Conservation (phyloP, 2,329 filamentous ascomycete species). For the Penicillium sp. region DNA sequence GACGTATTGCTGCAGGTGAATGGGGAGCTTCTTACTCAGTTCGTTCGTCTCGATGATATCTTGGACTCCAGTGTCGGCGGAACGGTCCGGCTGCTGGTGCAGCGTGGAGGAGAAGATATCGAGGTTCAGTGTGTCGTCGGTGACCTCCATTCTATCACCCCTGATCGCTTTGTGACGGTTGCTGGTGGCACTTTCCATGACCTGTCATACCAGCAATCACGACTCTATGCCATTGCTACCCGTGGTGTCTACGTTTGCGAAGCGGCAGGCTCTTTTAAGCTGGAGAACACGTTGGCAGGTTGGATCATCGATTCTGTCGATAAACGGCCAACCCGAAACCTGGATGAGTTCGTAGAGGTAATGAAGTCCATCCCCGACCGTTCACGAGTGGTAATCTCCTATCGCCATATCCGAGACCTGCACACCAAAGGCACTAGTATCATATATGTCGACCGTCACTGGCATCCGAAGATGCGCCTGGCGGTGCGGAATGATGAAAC, state of each 20-base stretch:
- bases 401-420: constrained; percentile 91
- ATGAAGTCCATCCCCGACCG: constrained; percentile 82
- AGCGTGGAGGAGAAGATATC: constrained; percentile 85
- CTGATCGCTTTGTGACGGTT: constrained; percentile 92
- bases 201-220: constrained; percentile 96
- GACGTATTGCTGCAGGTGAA: constrained; percentile 95
- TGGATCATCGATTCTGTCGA: constrained; percentile 94
- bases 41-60: constrained; percentile 88
- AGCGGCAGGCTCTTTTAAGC: constrained; percentile 89
- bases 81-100: constrained; percentile 78
- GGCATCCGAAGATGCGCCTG: constrained; percentile 92
- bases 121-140: constrained; percentile 84
- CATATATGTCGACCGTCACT: constrained; percentile 90
- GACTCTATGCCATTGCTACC: constrained; percentile 88
- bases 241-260: constrained; percentile 95
- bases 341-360: constrained; percentile 87
- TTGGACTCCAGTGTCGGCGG: constrained; percentile 84
- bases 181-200: constrained; percentile 94
- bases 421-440: constrained; percentile 94
- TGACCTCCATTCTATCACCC: constrained; percentile 91
- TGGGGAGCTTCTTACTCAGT: constrained; percentile 88
- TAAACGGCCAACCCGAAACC: constrained; percentile 85
- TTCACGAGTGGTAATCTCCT: constrained; percentile 87
- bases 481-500: constrained; percentile 87
- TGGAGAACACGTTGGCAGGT: constrained; percentile 86